A percentile compares a stretch with the other conserved stretches of the same genome.
Evolutionary conservation across 2,329 filamentous ascomycete genomes (phyloP).

Genomic region (Alternaria burnsii): DNA sequence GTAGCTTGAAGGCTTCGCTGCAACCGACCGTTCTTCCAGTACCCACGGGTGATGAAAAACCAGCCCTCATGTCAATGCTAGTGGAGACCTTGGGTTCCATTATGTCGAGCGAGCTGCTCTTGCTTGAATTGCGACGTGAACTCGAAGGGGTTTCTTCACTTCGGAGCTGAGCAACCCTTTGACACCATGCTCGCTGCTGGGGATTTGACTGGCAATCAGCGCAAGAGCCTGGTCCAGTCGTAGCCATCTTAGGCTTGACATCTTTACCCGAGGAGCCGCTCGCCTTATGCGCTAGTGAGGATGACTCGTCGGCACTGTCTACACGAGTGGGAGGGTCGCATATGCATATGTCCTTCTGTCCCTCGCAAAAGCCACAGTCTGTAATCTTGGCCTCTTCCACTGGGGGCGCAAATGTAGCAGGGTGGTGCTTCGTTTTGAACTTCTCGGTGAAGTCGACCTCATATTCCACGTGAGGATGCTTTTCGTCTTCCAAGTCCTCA

Average conservation of each 20-base stretch:
- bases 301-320: constrained; percentile 21
- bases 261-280: constrained; percentile 9
- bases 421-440: constrained; percentile 20
- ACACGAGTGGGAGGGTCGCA: constrained; percentile 35
- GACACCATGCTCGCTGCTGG: constrained; percentile 46
- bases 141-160: constrained; percentile 25
- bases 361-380: constrained; percentile 46
- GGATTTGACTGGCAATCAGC: constrained; percentile 48
- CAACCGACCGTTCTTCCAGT: constrained; percentile 42
- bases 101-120: constrained; percentile 30
- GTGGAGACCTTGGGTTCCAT: constrained; percentile 41
- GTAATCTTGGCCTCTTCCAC: constrained; percentile 25
- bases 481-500: constrained; percentile 10
- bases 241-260: constrained; percentile 13
- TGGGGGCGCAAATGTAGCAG: constrained; percentile 32
- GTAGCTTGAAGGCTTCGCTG: constrained; percentile 46
- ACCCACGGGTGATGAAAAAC: constrained; percentile 20
- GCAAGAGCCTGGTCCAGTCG: constrained; percentile 45
- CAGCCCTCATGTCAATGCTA: constrained; percentile 26
- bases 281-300: constrained; percentile 13
- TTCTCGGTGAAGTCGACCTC: constrained; percentile 49
- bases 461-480: constrained; percentile 10
- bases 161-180: constrained; percentile 43
- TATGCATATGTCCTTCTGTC: constrained; percentile 41
- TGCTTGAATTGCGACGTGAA: constrained; percentile 34